phyloP scores from a whole-genome alignment of 768 basidiomycete species.

The Kwoniella sp. region DNA sequence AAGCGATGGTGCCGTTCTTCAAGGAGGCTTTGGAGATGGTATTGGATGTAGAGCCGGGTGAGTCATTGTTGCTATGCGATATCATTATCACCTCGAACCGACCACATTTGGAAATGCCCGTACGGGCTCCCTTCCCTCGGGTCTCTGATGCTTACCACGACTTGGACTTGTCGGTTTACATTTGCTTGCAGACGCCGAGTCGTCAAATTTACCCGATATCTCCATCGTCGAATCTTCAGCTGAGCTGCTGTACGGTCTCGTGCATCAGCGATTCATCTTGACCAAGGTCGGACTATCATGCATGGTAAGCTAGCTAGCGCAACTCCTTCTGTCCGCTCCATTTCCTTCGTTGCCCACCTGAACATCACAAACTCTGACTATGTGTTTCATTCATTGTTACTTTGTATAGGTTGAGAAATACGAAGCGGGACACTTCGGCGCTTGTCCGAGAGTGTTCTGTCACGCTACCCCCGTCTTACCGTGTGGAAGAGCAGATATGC shows the following conservation, averaged over 20 bases:
- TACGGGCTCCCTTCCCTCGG: too few relatives aligned
- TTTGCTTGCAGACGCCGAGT: conserved; percentile 67
- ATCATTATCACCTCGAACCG: too few relatives aligned
- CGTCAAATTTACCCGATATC: conserved; percentile 94
- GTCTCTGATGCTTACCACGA: too few relatives aligned
- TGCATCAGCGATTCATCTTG: conserved; percentile 95
- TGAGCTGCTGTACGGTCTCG: conserved; percentile 94
- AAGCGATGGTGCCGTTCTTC: conserved; percentile 86
- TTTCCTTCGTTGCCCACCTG: too few relatives aligned
- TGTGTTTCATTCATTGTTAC: not conserved
- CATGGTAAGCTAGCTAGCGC: conserved; percentile 66
- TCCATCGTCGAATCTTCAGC: conserved; percentile 97
- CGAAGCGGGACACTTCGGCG: conserved; percentile 84
- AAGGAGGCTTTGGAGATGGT: conserved; percentile 99
- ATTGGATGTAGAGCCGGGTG: conserved; percentile 96
- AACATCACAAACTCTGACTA: not conserved
- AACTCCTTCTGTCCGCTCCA: too few relatives aligned
- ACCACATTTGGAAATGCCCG: too few relatives aligned
- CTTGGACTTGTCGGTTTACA: not conserved
- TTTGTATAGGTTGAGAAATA: conserved; percentile 86
- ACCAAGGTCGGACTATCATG: conserved; percentile 90
- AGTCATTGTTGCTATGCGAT: conserved; percentile 55
- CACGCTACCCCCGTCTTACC: conserved; percentile 85
- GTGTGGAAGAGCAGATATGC: conserved; percentile 91
- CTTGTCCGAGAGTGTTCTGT: conserved; percentile 95